Conservation (phyloP, 306 rosid species). For the Fragaria vesca region DNA sequence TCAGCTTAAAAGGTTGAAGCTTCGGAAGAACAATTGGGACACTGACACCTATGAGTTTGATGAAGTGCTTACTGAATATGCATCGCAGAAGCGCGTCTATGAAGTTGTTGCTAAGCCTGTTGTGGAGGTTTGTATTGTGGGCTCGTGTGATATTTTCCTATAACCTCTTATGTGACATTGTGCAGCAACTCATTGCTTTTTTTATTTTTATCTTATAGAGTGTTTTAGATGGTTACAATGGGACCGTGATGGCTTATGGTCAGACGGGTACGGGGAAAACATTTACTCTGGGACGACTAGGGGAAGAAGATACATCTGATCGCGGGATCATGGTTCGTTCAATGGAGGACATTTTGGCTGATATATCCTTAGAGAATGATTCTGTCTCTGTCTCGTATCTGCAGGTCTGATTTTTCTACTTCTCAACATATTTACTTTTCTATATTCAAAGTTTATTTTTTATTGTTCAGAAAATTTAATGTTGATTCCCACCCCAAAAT, state of each 20-base stretch:
- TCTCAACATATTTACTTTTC: neutral
- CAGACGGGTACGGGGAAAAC: constrained; percentile 99
- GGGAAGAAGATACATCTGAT: constrained; percentile 77
- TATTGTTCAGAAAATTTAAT: constrained; percentile 20
- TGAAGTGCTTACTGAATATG: constrained; percentile 85
- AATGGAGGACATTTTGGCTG: constrained; percentile 88
- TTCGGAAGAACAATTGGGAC: constrained; percentile 94
- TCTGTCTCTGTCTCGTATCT: constrained; percentile 71
- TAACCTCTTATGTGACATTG: neutral
- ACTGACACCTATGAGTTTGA: constrained; percentile 88
- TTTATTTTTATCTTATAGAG: constrained; percentile 51
- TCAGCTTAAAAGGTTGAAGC: constrained; percentile 91
- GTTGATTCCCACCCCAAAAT: constrained; percentile 13
- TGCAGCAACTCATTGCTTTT: neutral
- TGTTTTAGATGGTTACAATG: constrained; percentile 93
- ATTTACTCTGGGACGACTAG: constrained; percentile 87
- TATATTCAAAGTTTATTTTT: neutral
- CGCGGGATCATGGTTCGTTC: constrained; percentile 98
- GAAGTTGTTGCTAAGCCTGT: constrained; percentile 99
- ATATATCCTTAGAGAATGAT: constrained; percentile 71
- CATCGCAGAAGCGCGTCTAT: constrained; percentile 94
- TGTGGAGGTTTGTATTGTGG: constrained; percentile 66
- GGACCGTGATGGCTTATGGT: constrained; percentile 99
- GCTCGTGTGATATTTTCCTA: neutral
- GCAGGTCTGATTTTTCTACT: constrained; percentile 52